Evolutionary conservation across 2,329 filamentous ascomycete genomes (phyloP), one percentile per base, ranked within the genome.

Genomic region (Leptodontidium sp.): DNA sequence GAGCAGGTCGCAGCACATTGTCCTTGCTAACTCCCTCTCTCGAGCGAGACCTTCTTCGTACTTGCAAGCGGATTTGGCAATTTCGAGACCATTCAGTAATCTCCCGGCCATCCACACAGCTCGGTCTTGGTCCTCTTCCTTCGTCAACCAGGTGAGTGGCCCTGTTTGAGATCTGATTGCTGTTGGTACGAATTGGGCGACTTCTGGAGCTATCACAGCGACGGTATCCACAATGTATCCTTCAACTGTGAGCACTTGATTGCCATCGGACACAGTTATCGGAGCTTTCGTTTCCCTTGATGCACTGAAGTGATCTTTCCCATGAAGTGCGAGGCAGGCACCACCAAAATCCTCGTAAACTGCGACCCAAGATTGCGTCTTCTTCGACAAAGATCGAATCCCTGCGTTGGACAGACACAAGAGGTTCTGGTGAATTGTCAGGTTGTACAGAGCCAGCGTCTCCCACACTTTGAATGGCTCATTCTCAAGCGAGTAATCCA

Each of bases 381-480:
- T 12, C 11, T 45, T 15, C 4, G 21, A 45, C 21, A 38, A 61
- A 32, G 38, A 24, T 5, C 40, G 6, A 40, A 29, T 17, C 17
- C 58, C 40, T 47, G 58, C 58, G 40, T 47, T 61, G 7, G 58
- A 61, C 38, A 61, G 21, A 29, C 58, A 61, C 2, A 61, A 11
- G n/a, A 61, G 58, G 14, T 47, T 61, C 21, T 29, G 58, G 58
- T 47, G 58, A 2, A 45, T 24, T 17, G 40, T 61, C 40, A 61
- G 17, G 24, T 43, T 61, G 40, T 61, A 15, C 38, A 61, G 12
- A 32, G 58, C 58, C n/a, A 61, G 21, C 8, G 15, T 61, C 24
- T 61, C 35, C 58, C 58, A 61, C n/a, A 61, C 35, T 24, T 47
- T 61, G 24, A 21, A 43, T 61, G 58, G 58, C n/a, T 61, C 38